Percentiles rank a stretch among this genome's conserved stretches.
Conservation (phyloP, 1,284 basidiomycete genomes). For the Apiotrichum porosum region DNA sequence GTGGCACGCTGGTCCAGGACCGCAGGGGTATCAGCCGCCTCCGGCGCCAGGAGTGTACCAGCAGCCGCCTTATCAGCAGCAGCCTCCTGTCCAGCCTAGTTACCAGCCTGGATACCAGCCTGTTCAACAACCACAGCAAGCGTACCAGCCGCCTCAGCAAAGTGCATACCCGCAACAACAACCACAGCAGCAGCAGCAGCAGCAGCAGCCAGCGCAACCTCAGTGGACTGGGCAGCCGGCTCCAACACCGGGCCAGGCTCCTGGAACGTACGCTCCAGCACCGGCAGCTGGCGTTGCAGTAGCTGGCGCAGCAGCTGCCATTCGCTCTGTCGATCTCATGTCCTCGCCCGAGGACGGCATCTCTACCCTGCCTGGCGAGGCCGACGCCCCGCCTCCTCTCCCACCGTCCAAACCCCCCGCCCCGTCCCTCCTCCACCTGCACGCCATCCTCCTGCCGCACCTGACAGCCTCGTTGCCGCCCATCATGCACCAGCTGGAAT, state of each 20-base stretch:
- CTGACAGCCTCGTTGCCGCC: conserved; percentile 64
- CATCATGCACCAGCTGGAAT: conserved; percentile 60
- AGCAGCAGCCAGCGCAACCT: not conserved
- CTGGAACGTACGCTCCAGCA: no score
- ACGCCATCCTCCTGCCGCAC: conserved; percentile 71
- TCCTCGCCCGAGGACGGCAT: conserved; percentile 34
- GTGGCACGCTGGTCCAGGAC: not conserved
- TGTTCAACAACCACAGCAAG: not conserved
- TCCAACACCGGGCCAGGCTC: no score
- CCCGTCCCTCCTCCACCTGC: conserved; percentile 74
- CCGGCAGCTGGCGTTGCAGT: not conserved
- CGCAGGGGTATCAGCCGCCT: not conserved
- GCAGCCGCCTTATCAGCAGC: conserved; percentile 9
- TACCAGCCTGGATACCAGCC: no score
- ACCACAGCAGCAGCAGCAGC: not conserved
- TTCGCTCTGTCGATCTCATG: conserved; percentile 21
- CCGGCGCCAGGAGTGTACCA: not conserved
- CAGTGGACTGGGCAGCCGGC: no score
- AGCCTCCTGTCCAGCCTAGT: conserved; percentile 4
- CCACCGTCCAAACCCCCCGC: conserved; percentile 71
- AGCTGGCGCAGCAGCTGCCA: not conserved
- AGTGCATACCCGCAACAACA: not conserved
- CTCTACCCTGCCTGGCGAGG: conserved; percentile 36
- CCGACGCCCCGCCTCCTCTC: conserved; percentile 62
- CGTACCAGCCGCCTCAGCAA: not conserved